These are phyloP conservation scores for Exophiala phaeomuriformis DNA, from an alignment of 2,329 filamentous ascomycete species.

Conservation along the genomic window DNA sequence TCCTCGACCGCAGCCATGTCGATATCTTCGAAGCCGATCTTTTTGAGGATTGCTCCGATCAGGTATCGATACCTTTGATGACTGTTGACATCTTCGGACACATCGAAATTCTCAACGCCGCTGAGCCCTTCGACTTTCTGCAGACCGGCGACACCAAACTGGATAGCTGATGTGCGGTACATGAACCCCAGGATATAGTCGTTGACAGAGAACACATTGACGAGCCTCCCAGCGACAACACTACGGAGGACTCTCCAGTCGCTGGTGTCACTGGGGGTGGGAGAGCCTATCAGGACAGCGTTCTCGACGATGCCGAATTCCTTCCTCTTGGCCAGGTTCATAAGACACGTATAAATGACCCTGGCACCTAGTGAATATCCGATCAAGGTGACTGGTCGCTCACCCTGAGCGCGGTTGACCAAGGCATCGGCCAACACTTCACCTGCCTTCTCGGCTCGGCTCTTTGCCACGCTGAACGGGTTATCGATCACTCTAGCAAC, in stretches of 20 bases:
- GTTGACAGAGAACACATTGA: slow-evolving; percentile 83
- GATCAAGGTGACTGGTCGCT: slow-evolving; percentile 70
- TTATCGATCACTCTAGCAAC: slow-evolving; percentile 67
- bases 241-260: slow-evolving; percentile 72
- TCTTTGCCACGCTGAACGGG: slow-evolving; percentile 69
- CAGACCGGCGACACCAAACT: slow-evolving; percentile 75
- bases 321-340: slow-evolving; percentile 64
- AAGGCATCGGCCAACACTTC: slow-evolving; percentile 72
- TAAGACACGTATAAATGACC: slow-evolving; percentile 75
- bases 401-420: slow-evolving; percentile 73
- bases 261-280: slow-evolving; percentile 61
- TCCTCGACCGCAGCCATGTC: slow-evolving; percentile 41
- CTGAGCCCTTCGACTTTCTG: slow-evolving; percentile 56
- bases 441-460: slow-evolving; percentile 72
- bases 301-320: slow-evolving; percentile 80
- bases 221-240: slow-evolving; percentile 71
- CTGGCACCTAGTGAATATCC: slow-evolving; percentile 76
- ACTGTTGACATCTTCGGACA: slow-evolving; percentile 58
- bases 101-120: slow-evolving; percentile 57
- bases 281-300: slow-evolving; percentile 74
- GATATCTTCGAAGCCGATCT: slow-evolving; percentile 63
- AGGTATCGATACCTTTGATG: slow-evolving; percentile 65
- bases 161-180: slow-evolving; percentile 75
- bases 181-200: slow-evolving; percentile 83
- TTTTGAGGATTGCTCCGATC: slow-evolving; percentile 58